Conservation (phyloP, 2,329 filamentous ascomycete species). For the Sarocladiaceae sp. region DNA sequence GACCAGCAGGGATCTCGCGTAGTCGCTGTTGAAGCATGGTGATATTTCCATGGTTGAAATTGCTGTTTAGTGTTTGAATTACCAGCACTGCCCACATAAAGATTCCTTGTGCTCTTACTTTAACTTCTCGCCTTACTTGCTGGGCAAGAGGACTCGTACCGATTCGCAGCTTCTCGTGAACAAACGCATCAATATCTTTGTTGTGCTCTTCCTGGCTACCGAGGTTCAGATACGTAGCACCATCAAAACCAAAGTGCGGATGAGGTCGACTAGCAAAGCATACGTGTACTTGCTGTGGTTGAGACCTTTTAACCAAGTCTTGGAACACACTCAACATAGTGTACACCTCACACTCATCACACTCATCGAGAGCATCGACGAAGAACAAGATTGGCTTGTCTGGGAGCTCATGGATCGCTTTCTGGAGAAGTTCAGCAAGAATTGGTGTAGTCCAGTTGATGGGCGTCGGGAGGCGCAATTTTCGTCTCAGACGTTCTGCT, state of each 20-base stretch:
- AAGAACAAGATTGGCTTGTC: not conserved
- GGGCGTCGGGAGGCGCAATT: not conserved
- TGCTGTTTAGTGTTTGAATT: constrained; percentile 32
- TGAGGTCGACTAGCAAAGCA: not conserved
- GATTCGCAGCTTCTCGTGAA: not conserved
- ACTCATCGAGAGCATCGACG: constrained; percentile 30
- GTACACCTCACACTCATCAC: constrained; percentile 7
- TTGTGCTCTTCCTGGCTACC: not conserved
- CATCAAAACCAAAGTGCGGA: not conserved
- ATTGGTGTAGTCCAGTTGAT: not conserved
- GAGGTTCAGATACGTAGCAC: not conserved
- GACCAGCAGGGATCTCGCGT: constrained; percentile 24
- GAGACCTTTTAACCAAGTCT: not conserved
- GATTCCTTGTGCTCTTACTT: constrained; percentile 13
- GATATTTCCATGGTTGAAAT: constrained; percentile 19
- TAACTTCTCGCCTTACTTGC: not conserved
- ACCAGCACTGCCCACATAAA: constrained; percentile 37
- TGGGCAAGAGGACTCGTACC: constrained; percentile 6
- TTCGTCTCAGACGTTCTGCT: not conserved
- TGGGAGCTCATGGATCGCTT: not conserved
- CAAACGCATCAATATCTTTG: not conserved
- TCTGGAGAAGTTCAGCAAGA: not conserved
- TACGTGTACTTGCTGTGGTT: not conserved
- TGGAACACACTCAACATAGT: not conserved
- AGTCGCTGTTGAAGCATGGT: constrained; percentile 22